These are phyloP conservation scores for Epichloe uncinata DNA, from an alignment of 2,329 filamentous ascomycete genomes.

Conservation along the genomic window DNA sequence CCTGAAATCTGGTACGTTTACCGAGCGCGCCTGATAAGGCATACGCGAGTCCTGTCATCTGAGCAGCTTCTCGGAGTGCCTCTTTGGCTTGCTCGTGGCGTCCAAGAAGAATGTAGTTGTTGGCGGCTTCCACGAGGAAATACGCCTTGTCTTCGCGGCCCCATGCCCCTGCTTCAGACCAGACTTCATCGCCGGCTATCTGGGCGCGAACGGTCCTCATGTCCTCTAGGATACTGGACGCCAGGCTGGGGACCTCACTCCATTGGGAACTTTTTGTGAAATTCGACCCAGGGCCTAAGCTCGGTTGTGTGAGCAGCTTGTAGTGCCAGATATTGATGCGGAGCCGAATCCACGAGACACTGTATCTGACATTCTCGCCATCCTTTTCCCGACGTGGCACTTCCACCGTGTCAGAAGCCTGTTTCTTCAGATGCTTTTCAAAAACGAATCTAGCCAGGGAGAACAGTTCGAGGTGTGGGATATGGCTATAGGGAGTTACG, in stretches of 20 bases:
- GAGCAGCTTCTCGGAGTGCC: constrained; percentile 55
- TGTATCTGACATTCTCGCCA: constrained; percentile 34
- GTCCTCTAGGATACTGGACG: constrained; percentile 31
- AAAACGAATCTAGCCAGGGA: constrained; percentile 51
- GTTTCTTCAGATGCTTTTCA: constrained; percentile 13
- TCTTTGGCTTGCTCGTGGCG: constrained; percentile 61
- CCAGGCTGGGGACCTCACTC: constrained; percentile 45
- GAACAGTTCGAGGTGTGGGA: constrained; percentile 73
- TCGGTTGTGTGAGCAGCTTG: constrained; percentile 45
- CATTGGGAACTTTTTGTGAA: constrained; percentile 44
- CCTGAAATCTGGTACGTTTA: constrained; percentile 70
- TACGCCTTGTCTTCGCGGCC: constrained; percentile 42
- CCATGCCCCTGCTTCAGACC: constrained; percentile 25
- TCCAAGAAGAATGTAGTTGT: constrained; percentile 73
- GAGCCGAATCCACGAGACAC: constrained; percentile 49
- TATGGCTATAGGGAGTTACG: constrained; percentile 71
- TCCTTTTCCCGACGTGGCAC: constrained; percentile 12
- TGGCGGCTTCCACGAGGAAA: constrained; percentile 70
- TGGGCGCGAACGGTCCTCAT: constrained; percentile 28
- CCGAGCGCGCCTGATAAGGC: constrained; percentile 76
- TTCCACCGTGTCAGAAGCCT: constrained; percentile 12
- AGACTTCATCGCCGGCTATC: constrained; percentile 24
- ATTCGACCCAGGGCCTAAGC: constrained; percentile 37
- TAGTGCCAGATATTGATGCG: constrained; percentile 60
- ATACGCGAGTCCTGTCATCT: constrained; percentile 60